A percentile compares a stretch with the other conserved stretches of the same genome.
Conservation (phyloP, 495 filamentous ascomycete genomes). For the Glarea lozoyensis region DNA sequence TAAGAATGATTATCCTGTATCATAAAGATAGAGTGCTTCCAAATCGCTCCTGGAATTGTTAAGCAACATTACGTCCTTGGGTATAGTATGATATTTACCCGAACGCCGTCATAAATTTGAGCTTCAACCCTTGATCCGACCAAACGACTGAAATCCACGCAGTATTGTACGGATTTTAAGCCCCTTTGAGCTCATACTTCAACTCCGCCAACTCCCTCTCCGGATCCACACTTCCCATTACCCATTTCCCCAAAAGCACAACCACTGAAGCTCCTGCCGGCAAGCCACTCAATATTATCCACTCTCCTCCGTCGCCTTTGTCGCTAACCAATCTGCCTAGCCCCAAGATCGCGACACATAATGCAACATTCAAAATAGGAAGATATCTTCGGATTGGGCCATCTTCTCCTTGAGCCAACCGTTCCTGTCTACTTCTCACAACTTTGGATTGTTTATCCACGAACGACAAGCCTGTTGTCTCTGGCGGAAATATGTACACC, state of each 20-base stretch:
- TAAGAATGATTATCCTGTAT: too few species aligned
- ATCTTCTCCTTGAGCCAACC: background rate
- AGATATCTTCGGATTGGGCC: conserved; percentile 34
- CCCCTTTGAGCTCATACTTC: conserved; percentile 53
- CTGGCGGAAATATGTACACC: conserved; percentile 31
- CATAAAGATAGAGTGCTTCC: too few species aligned
- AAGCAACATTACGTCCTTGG: too few species aligned
- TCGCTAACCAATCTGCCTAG: conserved; percentile 36
- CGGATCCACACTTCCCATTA: conserved; percentile 45
- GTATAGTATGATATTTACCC: too few species aligned
- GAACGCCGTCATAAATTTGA: too few species aligned
- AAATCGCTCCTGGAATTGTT: too few species aligned
- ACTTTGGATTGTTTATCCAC: conserved; percentile 25
- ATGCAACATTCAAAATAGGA: conserved; percentile 35
- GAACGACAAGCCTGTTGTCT: conserved; percentile 25
- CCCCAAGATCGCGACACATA: conserved; percentile 32
- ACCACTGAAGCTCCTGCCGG: conserved; percentile 38
- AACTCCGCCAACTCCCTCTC: conserved; percentile 43
- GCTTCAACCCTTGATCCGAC: too few species aligned
- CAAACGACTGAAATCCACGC: too few species aligned
- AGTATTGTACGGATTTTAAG: too few species aligned
- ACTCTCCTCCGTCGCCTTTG: conserved; percentile 13
- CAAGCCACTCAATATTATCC: conserved; percentile 21
- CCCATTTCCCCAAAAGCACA: conserved; percentile 36
- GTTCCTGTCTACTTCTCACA: background rate